phyloP scores from a whole-genome alignment of 208 protist species.

The Trypanosoma lewisi region DNA sequence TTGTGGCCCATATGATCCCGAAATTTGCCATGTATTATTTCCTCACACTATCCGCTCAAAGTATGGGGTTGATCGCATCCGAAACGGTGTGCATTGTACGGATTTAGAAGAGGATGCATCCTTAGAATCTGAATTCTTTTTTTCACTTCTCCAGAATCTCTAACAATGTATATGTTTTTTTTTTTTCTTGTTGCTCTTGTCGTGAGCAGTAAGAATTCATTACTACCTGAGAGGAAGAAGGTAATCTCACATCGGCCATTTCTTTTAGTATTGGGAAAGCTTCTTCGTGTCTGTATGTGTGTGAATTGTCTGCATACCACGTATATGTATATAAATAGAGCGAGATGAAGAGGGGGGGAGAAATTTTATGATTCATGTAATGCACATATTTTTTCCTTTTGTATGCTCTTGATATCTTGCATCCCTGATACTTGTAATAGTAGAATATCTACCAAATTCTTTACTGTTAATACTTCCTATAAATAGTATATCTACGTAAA shows the following conservation, averaged over 20 bases:
- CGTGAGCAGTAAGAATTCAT: not conserved
- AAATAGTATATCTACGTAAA: not conserved
- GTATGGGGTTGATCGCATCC: constrained; percentile 85
- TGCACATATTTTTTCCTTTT: not conserved
- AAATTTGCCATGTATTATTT: constrained; percentile 89
- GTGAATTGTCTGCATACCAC: not conserved
- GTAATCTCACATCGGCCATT: no score
- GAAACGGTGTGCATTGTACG: constrained; percentile 95
- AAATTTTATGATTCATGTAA: not conserved
- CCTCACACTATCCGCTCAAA: constrained; percentile 92
- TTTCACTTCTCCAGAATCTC: constrained; percentile 81
- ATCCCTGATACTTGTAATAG: not conserved
- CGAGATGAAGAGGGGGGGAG: no score
- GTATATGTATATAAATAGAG: no score
- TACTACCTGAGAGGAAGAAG: not conserved
- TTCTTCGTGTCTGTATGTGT: not conserved
- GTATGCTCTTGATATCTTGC: not conserved
- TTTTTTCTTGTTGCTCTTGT: not conserved
- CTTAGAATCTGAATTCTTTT: constrained; percentile 94
- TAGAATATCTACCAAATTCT: not conserved
- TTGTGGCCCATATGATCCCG: constrained; percentile 90
- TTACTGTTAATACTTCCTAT: not conserved
- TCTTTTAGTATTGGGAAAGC: not conserved
- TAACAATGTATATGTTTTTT: constrained; percentile 6
- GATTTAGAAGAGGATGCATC: constrained; percentile 95